Evolutionary conservation across 768 basidiomycete species (phyloP).

Genomic region (Amanita pallidorosea): DNA sequence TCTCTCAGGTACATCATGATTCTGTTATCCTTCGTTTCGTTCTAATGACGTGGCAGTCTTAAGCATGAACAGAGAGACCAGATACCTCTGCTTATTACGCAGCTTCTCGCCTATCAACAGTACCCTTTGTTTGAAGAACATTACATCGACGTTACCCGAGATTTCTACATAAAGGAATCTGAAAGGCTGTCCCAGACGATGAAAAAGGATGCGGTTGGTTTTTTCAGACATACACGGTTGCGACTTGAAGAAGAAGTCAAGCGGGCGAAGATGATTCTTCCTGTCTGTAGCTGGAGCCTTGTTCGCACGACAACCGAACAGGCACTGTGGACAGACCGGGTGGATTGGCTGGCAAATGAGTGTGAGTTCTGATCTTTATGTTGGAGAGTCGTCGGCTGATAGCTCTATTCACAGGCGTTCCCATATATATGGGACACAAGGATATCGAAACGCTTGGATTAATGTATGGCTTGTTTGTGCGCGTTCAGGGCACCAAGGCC

Average conservation of each 20-base stretch:
- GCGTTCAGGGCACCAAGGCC: slow-evolving; percentile 41
- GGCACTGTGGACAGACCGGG: slow-evolving; percentile 33
- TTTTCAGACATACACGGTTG: slow-evolving; percentile 36
- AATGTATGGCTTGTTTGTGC: slow-evolving; percentile 54
- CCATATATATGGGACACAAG: slow-evolving; percentile 33
- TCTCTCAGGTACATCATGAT: slow-evolving; percentile 20
- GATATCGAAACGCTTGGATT: slow-evolving; percentile 30
- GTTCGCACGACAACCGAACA: slow-evolving; percentile 44
- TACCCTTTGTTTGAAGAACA: slow-evolving; percentile 51
- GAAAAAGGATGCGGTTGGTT: slow-evolving; percentile 34
- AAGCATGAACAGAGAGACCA: slow-evolving; percentile 25
- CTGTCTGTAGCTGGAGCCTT: slow-evolving; percentile 35
- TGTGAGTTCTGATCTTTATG: slow-evolving; percentile 13
- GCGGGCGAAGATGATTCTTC: slow-evolving; percentile 39
- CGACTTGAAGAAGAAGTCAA: slow-evolving; percentile 48
- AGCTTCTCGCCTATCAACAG: slow-evolving; percentile 45
- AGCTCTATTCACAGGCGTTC: slow-evolving; percentile 28
- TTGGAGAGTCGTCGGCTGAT: not conserved
- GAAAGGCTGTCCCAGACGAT: slow-evolving; percentile 21
- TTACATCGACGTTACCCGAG: slow-evolving; percentile 37
- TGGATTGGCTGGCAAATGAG: slow-evolving; percentile 26
- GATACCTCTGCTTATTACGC: slow-evolving; percentile 41
- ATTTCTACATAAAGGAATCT: slow-evolving; percentile 48
- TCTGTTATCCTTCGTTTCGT: not conserved
- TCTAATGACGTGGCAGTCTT: slow-evolving; percentile 15